Evolutionary conservation across 106 monocot genomes (phyloP).

Genomic region (Ottelia alismoides): DNA sequence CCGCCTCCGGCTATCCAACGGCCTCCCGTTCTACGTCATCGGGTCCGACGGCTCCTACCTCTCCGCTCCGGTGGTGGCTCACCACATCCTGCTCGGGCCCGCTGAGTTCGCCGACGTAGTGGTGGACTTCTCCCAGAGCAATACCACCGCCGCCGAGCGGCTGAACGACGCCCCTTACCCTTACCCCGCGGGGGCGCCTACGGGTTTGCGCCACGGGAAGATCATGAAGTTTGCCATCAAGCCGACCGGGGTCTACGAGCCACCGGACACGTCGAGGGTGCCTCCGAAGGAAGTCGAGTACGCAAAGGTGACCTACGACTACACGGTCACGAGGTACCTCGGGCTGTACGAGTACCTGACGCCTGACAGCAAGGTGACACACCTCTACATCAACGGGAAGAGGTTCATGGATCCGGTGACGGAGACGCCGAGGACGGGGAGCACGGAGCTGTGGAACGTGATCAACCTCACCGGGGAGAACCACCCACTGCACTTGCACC

Average conservation of each 20-base stretch:
- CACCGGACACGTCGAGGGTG: neutral
- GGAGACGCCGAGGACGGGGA: constrained; percentile 6
- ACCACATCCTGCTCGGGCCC: neutral
- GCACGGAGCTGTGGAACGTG: constrained; percentile 14
- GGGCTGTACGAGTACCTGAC: neutral
- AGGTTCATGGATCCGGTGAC: constrained; percentile 7
- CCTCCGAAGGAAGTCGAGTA: neutral
- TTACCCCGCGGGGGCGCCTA: neutral
- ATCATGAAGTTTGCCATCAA: neutral
- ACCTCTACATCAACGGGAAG: neutral
- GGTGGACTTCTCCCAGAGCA: constrained; percentile 1
- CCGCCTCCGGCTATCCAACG: constrained; percentile 1
- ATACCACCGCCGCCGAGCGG: neutral
- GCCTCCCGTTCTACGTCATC: constrained; percentile 1
- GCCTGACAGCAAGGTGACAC: neutral
- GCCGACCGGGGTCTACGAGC: neutral
- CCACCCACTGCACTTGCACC: constrained; percentile 14
- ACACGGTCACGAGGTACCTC: constrained; percentile 2
- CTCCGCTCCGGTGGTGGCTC: neutral
- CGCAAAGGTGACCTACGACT: constrained; percentile 1
- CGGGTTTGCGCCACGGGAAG: neutral
- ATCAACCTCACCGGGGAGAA: constrained; percentile 9
- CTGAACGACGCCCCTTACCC: neutral
- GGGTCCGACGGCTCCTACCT: constrained; percentile 8
- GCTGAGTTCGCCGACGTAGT: constrained; percentile 4